phyloP scores from a whole-genome alignment of 768 basidiomycete genomes.

The Gloeopeniophorella convolvens region DNA sequence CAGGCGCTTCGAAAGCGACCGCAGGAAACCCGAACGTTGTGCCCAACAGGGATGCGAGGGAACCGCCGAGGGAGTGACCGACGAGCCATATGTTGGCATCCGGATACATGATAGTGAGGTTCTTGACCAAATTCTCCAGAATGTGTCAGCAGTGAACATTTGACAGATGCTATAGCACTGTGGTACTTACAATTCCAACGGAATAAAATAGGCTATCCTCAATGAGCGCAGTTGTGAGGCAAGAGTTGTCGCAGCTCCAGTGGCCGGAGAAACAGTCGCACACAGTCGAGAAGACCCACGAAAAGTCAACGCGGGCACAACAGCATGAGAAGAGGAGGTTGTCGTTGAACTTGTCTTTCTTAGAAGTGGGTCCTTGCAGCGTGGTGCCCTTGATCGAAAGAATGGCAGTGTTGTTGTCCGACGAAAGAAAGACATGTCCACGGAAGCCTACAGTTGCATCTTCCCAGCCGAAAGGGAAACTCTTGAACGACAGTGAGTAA shows the following conservation, averaged over 20 bases:
- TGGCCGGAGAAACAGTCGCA: conserved; percentile 77
- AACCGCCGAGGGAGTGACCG: conserved; percentile 58
- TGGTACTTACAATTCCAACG: conserved; percentile 63
- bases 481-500: conserved; percentile 34
- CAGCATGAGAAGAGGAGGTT: conserved; percentile 88
- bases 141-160: neutral
- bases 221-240: conserved; percentile 76
- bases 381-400: conserved; percentile 91
- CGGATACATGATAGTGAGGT: conserved; percentile 52
- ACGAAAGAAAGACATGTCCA: conserved; percentile 80
- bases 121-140: conserved; percentile 47
- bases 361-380: conserved; percentile 76
- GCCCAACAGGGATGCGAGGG: conserved; percentile 55
- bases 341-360: conserved; percentile 91
- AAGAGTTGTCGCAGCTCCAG: conserved; percentile 72
- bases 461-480: conserved; percentile 78
- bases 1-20: conserved; percentile 60
- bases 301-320: conserved; percentile 83
- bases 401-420: conserved; percentile 75
- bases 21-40: conserved; percentile 59
- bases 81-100: conserved; percentile 55
- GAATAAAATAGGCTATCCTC: conserved; percentile 92
- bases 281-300: conserved; percentile 80
- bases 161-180: neutral
- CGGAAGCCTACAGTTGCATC: conserved; percentile 67